A percentile compares a stretch with the other conserved stretches of the same genome.
phyloP scores from a whole-genome alignment of 2,329 filamentous ascomycete species.

The Pseudogymnoascus sp. region DNA sequence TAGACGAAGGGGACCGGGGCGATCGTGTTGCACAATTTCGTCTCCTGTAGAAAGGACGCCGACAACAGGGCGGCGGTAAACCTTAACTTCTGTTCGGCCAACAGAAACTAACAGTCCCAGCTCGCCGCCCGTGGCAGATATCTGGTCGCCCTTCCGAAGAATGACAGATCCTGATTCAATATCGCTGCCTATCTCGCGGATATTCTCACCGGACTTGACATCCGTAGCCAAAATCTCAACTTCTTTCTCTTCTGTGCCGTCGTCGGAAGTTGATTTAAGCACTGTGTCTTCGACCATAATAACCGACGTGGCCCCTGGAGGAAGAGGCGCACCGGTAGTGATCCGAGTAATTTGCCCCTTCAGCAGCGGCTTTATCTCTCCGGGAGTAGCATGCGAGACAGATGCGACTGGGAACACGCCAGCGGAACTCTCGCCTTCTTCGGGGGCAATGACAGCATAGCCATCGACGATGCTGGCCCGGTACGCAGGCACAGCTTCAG shows the following conservation, averaged over 20 bases:
- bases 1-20: conserved; percentile 53
- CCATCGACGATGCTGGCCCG: conserved; percentile 95
- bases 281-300: conserved; percentile 96
- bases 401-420: conserved; percentile 81
- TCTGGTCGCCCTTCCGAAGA: conserved; percentile 68
- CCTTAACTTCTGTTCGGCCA: conserved; percentile 61
- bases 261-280: conserved; percentile 66
- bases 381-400: conserved; percentile 76
- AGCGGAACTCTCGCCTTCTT: conserved; percentile 54
- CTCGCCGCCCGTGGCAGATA: conserved; percentile 82
- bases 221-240: conserved; percentile 77
- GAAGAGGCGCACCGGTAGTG: conserved; percentile 88
- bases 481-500: conserved; percentile 84
- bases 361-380: conserved; percentile 56
- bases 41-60: conserved; percentile 92
- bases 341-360: conserved; percentile 78
- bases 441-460: conserved; percentile 71
- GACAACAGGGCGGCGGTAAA: conserved; percentile 70
- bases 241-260: conserved; percentile 77
- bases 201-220: conserved; percentile 73
- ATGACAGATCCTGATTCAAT: conserved; percentile 63
- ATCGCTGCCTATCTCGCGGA: conserved; percentile 87
- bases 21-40: conserved; percentile 74
- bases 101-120: conserved; percentile 84
- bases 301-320: conserved; percentile 80